A percentile compares a stretch with the other conserved stretches of the same genome.
Conservation (phyloP, 1,284 basidiomycete genomes). For the Rhodofomes roseus region DNA sequence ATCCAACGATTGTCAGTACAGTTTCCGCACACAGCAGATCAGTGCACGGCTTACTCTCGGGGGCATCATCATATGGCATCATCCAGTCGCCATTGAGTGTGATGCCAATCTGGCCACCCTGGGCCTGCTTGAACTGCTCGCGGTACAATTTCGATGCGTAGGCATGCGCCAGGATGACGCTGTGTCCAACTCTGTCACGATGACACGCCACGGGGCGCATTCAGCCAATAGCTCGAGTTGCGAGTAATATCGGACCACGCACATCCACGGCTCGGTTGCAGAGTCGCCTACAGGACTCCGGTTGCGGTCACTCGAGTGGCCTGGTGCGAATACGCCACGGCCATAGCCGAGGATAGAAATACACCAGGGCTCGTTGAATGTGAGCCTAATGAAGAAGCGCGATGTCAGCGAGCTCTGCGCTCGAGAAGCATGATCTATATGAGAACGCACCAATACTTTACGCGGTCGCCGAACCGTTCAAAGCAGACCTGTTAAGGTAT, state of each 20-base stretch:
- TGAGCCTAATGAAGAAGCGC: conserved; percentile 41
- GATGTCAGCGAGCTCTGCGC: background rate
- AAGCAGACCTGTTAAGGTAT: conserved; percentile 53
- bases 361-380: conserved; percentile 75
- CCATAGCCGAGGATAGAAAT: conserved; percentile 68
- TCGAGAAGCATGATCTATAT: background rate
- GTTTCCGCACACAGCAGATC: background rate
- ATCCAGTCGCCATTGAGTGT: conserved; percentile 73
- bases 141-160: conserved; percentile 63
- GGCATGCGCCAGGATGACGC: conserved; percentile 67
- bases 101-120: conserved; percentile 67
- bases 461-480: conserved; percentile 68
- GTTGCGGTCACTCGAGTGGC: conserved; percentile 56
- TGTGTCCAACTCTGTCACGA: conserved; percentile 56
- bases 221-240: background rate
- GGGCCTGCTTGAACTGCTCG: conserved; percentile 50
- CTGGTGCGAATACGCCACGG: conserved; percentile 64
- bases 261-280: conserved; percentile 73
- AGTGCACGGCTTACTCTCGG: conserved; percentile 56
- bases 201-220: background rate
- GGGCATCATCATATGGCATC: conserved; percentile 62
- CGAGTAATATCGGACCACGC: conserved; percentile 20
- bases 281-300: conserved; percentile 56
- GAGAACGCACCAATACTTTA: conserved; percentile 61
- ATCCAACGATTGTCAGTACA: conserved; percentile 3